A percentile compares a stretch with the other conserved stretches of the same genome.
phyloP scores from a whole-genome alignment of 129 eudicot species.

The Lonicera japonica region DNA sequence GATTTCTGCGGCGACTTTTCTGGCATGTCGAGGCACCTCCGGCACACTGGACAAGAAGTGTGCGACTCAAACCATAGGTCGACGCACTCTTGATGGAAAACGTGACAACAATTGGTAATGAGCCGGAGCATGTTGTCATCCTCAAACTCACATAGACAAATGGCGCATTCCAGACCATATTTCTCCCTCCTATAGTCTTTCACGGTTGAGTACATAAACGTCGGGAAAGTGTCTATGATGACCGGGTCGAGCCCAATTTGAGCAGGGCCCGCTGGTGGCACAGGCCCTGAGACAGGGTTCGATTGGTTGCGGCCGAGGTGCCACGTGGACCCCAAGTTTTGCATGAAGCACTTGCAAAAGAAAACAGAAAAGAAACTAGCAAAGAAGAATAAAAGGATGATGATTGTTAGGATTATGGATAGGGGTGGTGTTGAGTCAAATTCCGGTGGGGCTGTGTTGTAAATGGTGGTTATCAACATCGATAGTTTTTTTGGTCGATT shows the following conservation, averaged over 20 bases:
- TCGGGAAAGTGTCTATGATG: constrained; percentile 51
- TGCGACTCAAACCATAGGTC: constrained; percentile 86
- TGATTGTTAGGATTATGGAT: constrained; percentile 46
- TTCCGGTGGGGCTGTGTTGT: constrained; percentile 20
- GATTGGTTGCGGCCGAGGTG: constrained; percentile 35
- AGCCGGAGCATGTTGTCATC: constrained; percentile 52
- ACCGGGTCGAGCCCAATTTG: constrained; percentile 47
- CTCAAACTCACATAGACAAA: constrained; percentile 69
- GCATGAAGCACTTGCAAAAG: constrained; percentile 69
- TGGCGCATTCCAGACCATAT: constrained; percentile 81
- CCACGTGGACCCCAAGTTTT: constrained; percentile 39
- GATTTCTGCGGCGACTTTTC: constrained; percentile 28
- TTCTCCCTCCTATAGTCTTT: constrained; percentile 51
- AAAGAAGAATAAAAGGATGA: constrained; percentile 50
- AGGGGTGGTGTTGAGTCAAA: constrained; percentile 38
- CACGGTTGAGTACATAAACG: constrained; percentile 52
- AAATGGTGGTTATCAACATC: constrained; percentile 31
- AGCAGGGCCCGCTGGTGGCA: constrained; percentile 13
- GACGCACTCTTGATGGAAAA: constrained; percentile 81
- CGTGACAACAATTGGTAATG: constrained; percentile 58
- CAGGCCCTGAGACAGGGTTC: constrained; percentile 11
- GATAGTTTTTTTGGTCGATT: constrained; percentile 12
- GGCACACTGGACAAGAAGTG: constrained; percentile 79
- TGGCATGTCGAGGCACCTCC: constrained; percentile 46
- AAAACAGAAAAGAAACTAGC: constrained; percentile 50